These are phyloP conservation scores for Cutaneotrichosporon mucoides DNA, from an alignment of 1,284 basidiomycete species.

Conservation along the genomic window DNA sequence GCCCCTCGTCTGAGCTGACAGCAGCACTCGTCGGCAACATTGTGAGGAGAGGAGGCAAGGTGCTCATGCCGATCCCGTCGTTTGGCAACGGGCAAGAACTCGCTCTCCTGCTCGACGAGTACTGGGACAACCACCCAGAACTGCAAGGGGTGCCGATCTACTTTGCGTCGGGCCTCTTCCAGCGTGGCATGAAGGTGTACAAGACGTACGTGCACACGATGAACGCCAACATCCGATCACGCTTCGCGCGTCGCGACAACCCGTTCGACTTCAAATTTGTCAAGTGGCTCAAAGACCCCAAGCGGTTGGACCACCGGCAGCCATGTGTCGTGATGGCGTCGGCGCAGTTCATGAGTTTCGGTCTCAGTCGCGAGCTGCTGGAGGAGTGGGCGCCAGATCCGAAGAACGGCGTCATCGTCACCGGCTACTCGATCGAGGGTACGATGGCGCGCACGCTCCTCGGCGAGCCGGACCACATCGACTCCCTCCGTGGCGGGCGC, in stretches of 20 bases:
- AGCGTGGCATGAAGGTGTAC: slow-evolving; percentile 99
- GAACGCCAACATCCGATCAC: slow-evolving; percentile 82
- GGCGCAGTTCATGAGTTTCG: slow-evolving; percentile 90
- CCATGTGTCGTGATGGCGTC: slow-evolving; percentile 96
- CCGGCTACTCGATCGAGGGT: slow-evolving; percentile 95
- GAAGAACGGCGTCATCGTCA: slow-evolving; percentile 91
- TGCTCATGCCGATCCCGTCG: slow-evolving; percentile 89
- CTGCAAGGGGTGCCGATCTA: slow-evolving; percentile 93
- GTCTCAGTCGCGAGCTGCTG: slow-evolving; percentile 86
- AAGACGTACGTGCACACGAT: slow-evolving; percentile 96
- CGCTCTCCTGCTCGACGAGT: slow-evolving; percentile 91
- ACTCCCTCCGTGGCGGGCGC: slow-evolving; percentile 64
- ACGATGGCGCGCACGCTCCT: slow-evolving; percentile 67
- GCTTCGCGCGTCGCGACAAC: slow-evolving; percentile 76
- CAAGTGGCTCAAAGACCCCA: slow-evolving; percentile 48
- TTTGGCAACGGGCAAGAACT: slow-evolving; percentile 95
- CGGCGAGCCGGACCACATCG: slow-evolving; percentile 46
- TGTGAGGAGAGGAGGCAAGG: slow-evolving; percentile 86
- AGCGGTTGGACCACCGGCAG: slow-evolving; percentile 45
- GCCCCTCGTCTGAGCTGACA: slow-evolving; percentile 2
- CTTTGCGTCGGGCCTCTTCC: slow-evolving; percentile 93
- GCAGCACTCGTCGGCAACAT: slow-evolving; percentile 79
- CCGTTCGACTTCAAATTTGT: slow-evolving; percentile 93
- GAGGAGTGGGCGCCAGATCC: slow-evolving; percentile 96
- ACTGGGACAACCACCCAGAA: slow-evolving; percentile 95